Evolutionary conservation across 1,284 basidiomycete genomes (phyloP), one percentile per base, ranked within the genome.

Genomic region (Cystobasidium slooffiae): DNA sequence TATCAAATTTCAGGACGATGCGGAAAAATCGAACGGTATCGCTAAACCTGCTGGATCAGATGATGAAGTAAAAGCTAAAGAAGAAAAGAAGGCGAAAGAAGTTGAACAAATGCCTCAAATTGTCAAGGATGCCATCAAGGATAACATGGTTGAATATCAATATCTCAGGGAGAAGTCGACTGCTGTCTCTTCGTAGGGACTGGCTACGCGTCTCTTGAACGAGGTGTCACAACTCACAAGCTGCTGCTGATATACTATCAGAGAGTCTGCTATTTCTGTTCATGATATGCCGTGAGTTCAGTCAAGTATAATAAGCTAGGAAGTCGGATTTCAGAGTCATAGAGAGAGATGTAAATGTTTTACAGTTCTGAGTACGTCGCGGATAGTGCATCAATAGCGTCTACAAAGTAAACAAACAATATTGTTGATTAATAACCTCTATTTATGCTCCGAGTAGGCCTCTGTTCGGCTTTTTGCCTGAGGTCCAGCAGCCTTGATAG

Each of bases 91-190:
- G 16, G 39, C 62, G 9, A 72, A 72, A 49, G 63, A 75, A 62
- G 52, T 75, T 39, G 70, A 66, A 31, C 74, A 76, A 9, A 67
- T 77, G 68, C 78, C 78, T n/a, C 46, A 78, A 24, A 69, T 55
- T 12, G 78, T 78, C 44, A 62, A 78, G 14, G 69, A 72, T n/a
- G 75, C 72, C 37, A 78, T 78, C 58, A 44, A 46, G 14, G 74
- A 47, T 58, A 76, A 73, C 59, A 76, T 78, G 75, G 72, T 65
- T 16, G 75, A 78, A 39, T 80, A 80, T 68, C 75, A 78, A 51
- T 78, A 77, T 64, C 64, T 80, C 22, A 39, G 49, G 1, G 10
- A 39, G 39, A 46, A 53, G n/a, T 56, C 68, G 20, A 58, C 53
- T 5, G 37, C 66, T 12, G 66, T 24, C 22, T 55, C 64, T 14